Conservation (phyloP, 352 stramenopile species). For the Globisporangium spinosum region DNA sequence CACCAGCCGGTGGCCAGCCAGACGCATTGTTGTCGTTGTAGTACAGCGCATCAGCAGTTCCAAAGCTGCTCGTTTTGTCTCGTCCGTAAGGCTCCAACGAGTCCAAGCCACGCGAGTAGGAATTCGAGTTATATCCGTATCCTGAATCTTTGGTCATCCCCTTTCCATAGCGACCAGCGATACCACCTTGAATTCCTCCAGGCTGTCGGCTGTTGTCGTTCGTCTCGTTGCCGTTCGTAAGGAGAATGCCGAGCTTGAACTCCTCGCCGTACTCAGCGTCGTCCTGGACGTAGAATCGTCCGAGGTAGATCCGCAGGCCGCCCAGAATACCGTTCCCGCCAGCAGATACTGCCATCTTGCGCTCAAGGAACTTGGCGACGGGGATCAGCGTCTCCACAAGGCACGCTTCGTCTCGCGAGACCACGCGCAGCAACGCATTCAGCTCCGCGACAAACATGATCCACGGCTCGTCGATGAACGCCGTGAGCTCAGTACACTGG, state of each 20-base stretch:
- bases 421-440: slow-evolving; percentile 68
- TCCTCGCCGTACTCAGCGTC: slow-evolving; percentile 63
- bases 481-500: slow-evolving; percentile 70
- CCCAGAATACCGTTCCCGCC: slow-evolving; percentile 47
- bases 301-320: slow-evolving; percentile 66
- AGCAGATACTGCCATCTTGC: slow-evolving; percentile 37
- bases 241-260: slow-evolving; percentile 71
- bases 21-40: slow-evolving; percentile 26
- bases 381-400: slow-evolving; percentile 59
- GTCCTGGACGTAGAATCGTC: slow-evolving; percentile 71
- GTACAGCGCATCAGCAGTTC: slow-evolving; percentile 29
- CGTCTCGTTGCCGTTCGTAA: slow-evolving; percentile 38
- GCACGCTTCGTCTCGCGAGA: slow-evolving; percentile 49
- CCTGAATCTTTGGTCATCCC: slow-evolving; percentile 23
- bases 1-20: slow-evolving; percentile 25
- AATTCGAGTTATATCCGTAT: slow-evolving; percentile 31
- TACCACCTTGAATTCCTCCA: background rate
- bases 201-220: slow-evolving; percentile 8
- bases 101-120: slow-evolving; percentile 20
- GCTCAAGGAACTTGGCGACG: slow-evolving; percentile 62
- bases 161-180: slow-evolving; percentile 7
- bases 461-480: slow-evolving; percentile 86
- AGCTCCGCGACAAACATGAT: slow-evolving; percentile 82
- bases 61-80: slow-evolving; percentile 26
- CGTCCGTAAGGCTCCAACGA: slow-evolving; percentile 25